Evolutionary conservation across 345 rosid species (phyloP).

Genomic region (Linum trigynum): DNA sequence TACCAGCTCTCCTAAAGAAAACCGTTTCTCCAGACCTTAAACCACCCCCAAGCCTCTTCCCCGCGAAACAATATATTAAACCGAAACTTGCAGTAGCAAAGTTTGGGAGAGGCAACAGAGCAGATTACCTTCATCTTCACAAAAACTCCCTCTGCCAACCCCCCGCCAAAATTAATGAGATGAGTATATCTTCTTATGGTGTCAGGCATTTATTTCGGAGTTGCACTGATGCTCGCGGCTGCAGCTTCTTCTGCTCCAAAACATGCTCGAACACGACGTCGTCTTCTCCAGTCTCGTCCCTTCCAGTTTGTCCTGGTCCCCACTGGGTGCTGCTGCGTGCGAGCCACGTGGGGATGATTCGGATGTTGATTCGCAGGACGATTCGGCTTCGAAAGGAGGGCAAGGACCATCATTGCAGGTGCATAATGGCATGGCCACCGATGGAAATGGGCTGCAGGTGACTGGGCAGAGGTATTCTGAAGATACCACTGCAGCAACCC

Average conservation of each 20-base stretch:
- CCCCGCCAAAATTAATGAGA: neutral
- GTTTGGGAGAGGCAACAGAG: too few species aligned
- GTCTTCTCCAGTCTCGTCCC: conserved; percentile 61
- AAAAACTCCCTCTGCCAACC: neutral
- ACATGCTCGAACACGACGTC: conserved; percentile 86
- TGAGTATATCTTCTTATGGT: too few species aligned
- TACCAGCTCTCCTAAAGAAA: too few species aligned
- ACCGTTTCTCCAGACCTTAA: too few species aligned
- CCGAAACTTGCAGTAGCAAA: too few species aligned
- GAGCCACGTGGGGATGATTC: conserved; percentile 35
- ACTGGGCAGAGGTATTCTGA: conserved; percentile 84
- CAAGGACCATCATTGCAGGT: conserved; percentile 81
- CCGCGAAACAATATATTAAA: too few species aligned
- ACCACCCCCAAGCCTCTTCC: too few species aligned
- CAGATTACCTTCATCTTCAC: too few species aligned
- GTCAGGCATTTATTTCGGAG: conserved; percentile 86
- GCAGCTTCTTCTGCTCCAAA: conserved; percentile 99
- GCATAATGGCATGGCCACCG: conserved; percentile 73
- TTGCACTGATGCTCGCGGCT: conserved; percentile 97
- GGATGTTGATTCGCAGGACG: conserved; percentile 31
- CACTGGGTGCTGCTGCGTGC: conserved; percentile 22
- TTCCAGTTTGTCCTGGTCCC: conserved; percentile 60
- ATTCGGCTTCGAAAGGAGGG: conserved; percentile 63
- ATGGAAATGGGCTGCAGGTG: conserved; percentile 92
- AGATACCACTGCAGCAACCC: conserved; percentile 56